A percentile compares a stretch with the other conserved stretches of the same genome.
phyloP scores from a whole-genome alignment of 1,139 yeast species.

The Yueomyces sp. region DNA sequence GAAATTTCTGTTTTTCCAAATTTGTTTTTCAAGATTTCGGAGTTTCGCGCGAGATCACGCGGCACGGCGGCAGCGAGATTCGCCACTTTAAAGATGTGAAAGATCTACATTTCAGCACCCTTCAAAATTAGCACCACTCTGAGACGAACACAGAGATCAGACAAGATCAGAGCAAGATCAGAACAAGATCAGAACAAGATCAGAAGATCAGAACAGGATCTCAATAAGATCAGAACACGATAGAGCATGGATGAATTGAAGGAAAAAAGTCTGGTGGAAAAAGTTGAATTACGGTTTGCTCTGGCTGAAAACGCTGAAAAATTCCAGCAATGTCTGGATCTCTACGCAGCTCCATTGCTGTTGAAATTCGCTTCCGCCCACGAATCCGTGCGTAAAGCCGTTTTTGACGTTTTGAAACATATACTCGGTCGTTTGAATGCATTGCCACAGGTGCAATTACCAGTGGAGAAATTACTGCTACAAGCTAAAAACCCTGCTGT shows the following conservation, averaged over 20 bases:
- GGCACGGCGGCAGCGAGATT: too few relatives aligned
- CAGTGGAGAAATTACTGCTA: conserved; percentile 44
- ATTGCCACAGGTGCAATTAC: conserved; percentile 42
- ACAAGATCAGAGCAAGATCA: too few relatives aligned
- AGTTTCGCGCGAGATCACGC: too few relatives aligned
- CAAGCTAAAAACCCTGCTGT: conserved; percentile 51
- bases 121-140: too few relatives aligned
- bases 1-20: too few relatives aligned
- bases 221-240: too few relatives aligned
- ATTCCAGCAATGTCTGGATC: conserved; percentile 44
- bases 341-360: conserved; percentile 66
- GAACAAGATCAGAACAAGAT: too few relatives aligned
- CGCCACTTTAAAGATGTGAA: too few relatives aligned
- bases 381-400: conserved; percentile 52
- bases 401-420: conserved; percentile 55
- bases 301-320: conserved; percentile 59
- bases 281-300: conserved; percentile 76
- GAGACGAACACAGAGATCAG: too few relatives aligned
- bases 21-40: too few relatives aligned
- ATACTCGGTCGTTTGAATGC: conserved; percentile 56
- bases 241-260: conserved; percentile 21
- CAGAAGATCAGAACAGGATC: too few relatives aligned
- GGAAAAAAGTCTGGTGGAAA: conserved; percentile 50
- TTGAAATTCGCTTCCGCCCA: conserved; percentile 69
- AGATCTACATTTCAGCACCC: too few relatives aligned